Evolutionary conservation across 768 basidiomycete species (phyloP), one percentile per base, ranked within the genome.

Genomic region (Sarcomyxa edulis): DNA sequence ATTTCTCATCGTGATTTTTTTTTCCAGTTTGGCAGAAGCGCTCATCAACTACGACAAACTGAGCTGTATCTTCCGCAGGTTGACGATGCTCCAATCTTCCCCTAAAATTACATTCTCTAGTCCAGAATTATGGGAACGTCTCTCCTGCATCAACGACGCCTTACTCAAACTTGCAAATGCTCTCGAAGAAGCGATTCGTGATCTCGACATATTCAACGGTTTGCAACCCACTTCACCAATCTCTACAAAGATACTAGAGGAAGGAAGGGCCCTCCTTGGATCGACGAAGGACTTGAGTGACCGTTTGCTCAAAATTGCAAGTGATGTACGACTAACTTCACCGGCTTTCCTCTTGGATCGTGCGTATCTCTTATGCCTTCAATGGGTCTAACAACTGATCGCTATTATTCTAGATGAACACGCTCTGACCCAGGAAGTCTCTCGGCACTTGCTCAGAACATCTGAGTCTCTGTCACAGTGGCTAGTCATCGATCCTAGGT

Each of bases 281-380:
- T 59, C 53, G 21, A 61, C 60, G 5, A 40, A 43, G 18, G 21
- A 32, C n/a, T 47, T 66, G 44, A 51, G 56, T 40, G 49, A 53
- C 14, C 51, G 46, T 12, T 20, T 59, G 7, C 27, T 39, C n/a
- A 16, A 21, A 7, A 33, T 53, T 19, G 25, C 43, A 15, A 44
- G 43, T 28, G 52, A 45, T 40, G 37, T 60, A 38, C 50, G 45
- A 21, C 35, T 56, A 16, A 53, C 60, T 14, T 16, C 56, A 14
- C 47, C 56, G 15, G 55, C 59, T 1, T 43, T 70, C 25, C 48
- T 75, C 8, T 48, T 68, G 32, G 49, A 55, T 49, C 57, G 74
- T 73, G 39, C 16, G 56, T 41, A 14, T n/a, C 20, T 21, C 26
- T 25, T 14, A n/a, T 16, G 4, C 35, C 5, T 35, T 28, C 14